Evolutionary conservation across 306 rosid genomes (phyloP).

Genomic region (Vigna hirtella): DNA sequence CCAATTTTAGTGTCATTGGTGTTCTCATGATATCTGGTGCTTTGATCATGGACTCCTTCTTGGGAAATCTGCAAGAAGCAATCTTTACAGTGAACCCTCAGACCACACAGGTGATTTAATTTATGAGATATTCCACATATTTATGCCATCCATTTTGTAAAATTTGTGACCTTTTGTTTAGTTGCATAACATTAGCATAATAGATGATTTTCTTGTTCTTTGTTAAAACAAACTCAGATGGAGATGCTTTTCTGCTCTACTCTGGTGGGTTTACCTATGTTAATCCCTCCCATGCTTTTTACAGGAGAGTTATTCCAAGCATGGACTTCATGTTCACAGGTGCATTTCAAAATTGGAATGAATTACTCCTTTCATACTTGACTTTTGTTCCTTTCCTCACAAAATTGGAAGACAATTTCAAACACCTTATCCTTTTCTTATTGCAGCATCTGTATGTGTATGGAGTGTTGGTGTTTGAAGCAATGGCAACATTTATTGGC

Average conservation of each 20-base stretch:
- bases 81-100: constrained; percentile 93
- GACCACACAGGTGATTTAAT: constrained; percentile 80
- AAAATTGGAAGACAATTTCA: neutral
- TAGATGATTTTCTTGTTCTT: neutral
- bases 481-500: constrained; percentile 91
- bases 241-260: constrained; percentile 99
- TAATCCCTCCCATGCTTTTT: constrained; percentile 93
- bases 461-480: constrained; percentile 90
- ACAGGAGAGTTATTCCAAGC: constrained; percentile 95
- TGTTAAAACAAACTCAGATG: constrained; percentile 58
- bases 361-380: neutral
- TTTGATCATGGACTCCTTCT: constrained; percentile 87
- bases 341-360: constrained; percentile 47
- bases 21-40: constrained; percentile 93
- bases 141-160: neutral
- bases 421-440: constrained; percentile 26
- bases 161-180: neutral
- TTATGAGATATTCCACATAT: neutral
- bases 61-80: constrained; percentile 98
- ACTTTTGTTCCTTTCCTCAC: neutral
- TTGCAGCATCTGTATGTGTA: constrained; percentile 92
- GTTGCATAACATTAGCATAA: neutral
- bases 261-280: constrained; percentile 88
- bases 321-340: constrained; percentile 94
- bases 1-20: constrained; percentile 88